These are phyloP conservation scores for Metschnikowia chrysomelidarum DNA, from an alignment of 805 yeast species.

Conservation along the genomic window DNA sequence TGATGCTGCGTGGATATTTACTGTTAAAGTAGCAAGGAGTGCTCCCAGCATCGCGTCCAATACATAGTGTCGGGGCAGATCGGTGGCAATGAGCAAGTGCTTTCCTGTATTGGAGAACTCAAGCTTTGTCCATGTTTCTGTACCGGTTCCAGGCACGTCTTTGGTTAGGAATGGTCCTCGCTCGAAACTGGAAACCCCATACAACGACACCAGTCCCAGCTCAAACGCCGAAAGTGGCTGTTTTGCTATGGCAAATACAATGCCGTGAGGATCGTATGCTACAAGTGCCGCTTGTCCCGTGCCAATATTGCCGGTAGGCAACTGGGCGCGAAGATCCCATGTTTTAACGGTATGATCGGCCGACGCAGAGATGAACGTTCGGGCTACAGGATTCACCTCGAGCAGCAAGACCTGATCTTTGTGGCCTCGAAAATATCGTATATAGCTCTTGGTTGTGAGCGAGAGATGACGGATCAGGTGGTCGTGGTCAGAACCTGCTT, in stretches of 20 bases:
- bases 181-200: constrained; percentile 58
- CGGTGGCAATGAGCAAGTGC: constrained; percentile 55
- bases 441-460: constrained; percentile 71
- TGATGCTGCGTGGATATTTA: constrained; percentile 10
- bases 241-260: constrained; percentile 66
- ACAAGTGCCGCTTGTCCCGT: constrained; percentile 54
- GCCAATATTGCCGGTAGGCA: constrained; percentile 57
- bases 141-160: constrained; percentile 20
- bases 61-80: constrained; percentile 53
- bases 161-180: constrained; percentile 49
- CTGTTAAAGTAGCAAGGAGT: constrained; percentile 31
- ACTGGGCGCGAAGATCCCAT: constrained; percentile 80
- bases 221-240: constrained; percentile 17
- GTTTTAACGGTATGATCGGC: constrained; percentile 75
- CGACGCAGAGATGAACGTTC: constrained; percentile 63
- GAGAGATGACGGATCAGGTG: constrained; percentile 74
- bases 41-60: constrained; percentile 70
- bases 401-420: constrained; percentile 69
- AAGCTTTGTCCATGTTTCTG: constrained; percentile 53
- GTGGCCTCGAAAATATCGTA: constrained; percentile 89
- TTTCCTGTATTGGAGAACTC: constrained; percentile 83
- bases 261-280: constrained; percentile 82
- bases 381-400: constrained; percentile 70
- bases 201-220: constrained; percentile 41
- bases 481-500: constrained; percentile 45